These are phyloP conservation scores for Leccinum boreale DNA, from an alignment of 768 basidiomycete species.

Conservation along the genomic window DNA sequence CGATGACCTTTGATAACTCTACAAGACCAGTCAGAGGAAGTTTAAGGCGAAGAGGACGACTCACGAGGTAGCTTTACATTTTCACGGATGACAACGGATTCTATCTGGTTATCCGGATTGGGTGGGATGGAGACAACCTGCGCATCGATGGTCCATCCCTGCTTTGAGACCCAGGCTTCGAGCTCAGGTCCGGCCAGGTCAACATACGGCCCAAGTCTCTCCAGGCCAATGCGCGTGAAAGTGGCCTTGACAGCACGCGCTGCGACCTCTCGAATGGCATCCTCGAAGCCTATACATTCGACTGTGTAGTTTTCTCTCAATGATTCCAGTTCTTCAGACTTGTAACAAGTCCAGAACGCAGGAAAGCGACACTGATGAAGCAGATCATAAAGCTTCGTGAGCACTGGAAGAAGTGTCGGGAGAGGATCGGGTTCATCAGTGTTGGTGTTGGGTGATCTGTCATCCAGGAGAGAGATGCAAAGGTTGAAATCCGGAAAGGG, in stretches of 20 bases:
- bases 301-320: constrained; percentile 85
- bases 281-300: constrained; percentile 79
- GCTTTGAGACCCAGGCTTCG: constrained; percentile 53
- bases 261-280: constrained; percentile 75
- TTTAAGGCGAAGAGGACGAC: constrained; percentile 27
- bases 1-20: constrained; percentile 77
- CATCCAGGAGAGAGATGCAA: constrained; percentile 88
- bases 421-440: constrained; percentile 83
- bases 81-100: constrained; percentile 82
- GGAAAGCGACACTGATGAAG: constrained; percentile 86
- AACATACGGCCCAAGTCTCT: constrained; percentile 69
- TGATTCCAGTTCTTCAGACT: constrained; percentile 63
- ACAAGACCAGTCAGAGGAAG: constrained; percentile 1
- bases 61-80: constrained; percentile 76
- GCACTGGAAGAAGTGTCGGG: constrained; percentile 61
- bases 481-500: constrained; percentile 94
- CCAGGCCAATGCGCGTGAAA: constrained; percentile 68
- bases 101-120: constrained; percentile 87
- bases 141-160: constrained; percentile 66
- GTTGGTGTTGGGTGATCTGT: constrained; percentile 51
- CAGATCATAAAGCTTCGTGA: constrained; percentile 64
- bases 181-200: constrained; percentile 64
- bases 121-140: constrained; percentile 67
- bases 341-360: constrained; percentile 77
- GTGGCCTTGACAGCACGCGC: constrained; percentile 75